phyloP scores from a whole-genome alignment of 768 basidiomycete genomes.

The Phanerodontia chrysosporium region DNA sequence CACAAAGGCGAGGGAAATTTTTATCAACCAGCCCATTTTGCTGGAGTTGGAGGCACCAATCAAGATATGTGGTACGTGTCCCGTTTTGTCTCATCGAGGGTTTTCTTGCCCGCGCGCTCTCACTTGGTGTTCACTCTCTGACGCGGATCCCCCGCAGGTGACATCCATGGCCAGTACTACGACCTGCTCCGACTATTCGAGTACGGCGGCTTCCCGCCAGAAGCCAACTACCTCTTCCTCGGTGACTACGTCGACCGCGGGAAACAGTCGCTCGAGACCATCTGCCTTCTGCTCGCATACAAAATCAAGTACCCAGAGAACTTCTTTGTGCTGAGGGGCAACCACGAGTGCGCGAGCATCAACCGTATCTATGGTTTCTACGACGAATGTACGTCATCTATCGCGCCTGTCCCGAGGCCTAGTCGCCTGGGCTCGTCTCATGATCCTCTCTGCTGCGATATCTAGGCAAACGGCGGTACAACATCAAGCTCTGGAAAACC shows the following conservation, averaged over 20 bases:
- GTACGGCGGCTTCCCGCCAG: constrained; percentile 98
- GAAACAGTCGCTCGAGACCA: constrained; percentile 99
- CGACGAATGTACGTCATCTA: constrained; percentile 84
- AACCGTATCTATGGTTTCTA: constrained; percentile 99
- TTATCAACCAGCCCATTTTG: constrained; percentile 97
- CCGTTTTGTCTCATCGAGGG: constrained; percentile 5
- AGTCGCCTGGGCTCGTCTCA: background rate
- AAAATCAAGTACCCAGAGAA: constrained; percentile 99
- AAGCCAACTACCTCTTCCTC: constrained; percentile 99
- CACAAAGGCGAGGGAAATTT: constrained; percentile 97
- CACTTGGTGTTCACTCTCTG: background rate
- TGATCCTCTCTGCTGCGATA: background rate
- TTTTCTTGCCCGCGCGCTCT: background rate
- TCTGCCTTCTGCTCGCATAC: constrained; percentile 97
- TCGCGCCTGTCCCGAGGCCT: background rate
- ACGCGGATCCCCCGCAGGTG: constrained; percentile 51
- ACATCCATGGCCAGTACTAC: constrained; percentile 99
- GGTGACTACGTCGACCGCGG: constrained; percentile 99
- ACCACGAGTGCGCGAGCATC: constrained; percentile 99
- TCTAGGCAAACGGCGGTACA: constrained; percentile 97
- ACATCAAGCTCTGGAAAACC: constrained; percentile 99
- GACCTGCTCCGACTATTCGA: constrained; percentile 97
- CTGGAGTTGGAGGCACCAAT: constrained; percentile 98
- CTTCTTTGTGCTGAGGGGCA: constrained; percentile 98
- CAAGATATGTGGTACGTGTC: constrained; percentile 92